Percentiles rank a stretch among this genome's conserved stretches.
These are phyloP conservation scores for Oryza punctata DNA, from an alignment of 176 grass and related monocot species.

Conservation along the genomic window DNA sequence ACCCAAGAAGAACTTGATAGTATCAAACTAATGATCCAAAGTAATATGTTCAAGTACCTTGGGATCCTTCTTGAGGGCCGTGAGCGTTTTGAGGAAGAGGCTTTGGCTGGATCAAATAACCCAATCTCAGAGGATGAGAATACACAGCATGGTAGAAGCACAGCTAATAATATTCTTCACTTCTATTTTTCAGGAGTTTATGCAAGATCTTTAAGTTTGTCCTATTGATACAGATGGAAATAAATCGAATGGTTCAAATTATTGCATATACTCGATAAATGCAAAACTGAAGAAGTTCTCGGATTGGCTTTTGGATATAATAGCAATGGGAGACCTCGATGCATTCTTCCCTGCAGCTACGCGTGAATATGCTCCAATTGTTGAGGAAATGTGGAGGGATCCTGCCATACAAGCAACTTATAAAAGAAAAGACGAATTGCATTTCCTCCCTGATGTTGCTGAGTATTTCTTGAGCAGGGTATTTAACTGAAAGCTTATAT, in stretches of 20 bases:
- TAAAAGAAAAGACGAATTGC: slow-evolving; percentile 86
- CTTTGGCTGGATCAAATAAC: slow-evolving; percentile 48
- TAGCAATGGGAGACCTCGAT: slow-evolving; percentile 92
- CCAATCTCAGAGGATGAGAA: slow-evolving; percentile 39
- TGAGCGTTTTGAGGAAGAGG: slow-evolving; percentile 95
- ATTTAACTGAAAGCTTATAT: slow-evolving; percentile 11
- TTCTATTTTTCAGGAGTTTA: slow-evolving; percentile 8
- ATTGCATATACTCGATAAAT: slow-evolving; percentile 86
- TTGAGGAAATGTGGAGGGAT: slow-evolving; percentile 92
- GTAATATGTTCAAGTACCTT: slow-evolving; percentile 97
- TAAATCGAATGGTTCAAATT: slow-evolving; percentile 39
- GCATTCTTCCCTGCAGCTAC: slow-evolving; percentile 94
- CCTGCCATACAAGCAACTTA: slow-evolving; percentile 94
- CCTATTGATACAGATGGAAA: slow-evolving; percentile 53
- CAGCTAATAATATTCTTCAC: slow-evolving; percentile 17
- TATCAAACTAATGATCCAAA: slow-evolving; percentile 98
- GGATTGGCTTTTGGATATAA: slow-evolving; percentile 93
- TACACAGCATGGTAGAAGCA: slow-evolving; percentile 47
- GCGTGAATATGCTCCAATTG: slow-evolving; percentile 86
- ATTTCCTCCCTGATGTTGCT: slow-evolving; percentile 89
- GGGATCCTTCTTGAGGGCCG: slow-evolving; percentile 90
- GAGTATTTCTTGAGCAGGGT: slow-evolving; percentile 93
- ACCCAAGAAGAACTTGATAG: slow-evolving; percentile 75
- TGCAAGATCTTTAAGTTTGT: slow-evolving; percentile 10
- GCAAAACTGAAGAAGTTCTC: slow-evolving; percentile 88